Conservation (phyloP, 108 stramenopile species). For the Cylindrotheca fusiformis region DNA sequence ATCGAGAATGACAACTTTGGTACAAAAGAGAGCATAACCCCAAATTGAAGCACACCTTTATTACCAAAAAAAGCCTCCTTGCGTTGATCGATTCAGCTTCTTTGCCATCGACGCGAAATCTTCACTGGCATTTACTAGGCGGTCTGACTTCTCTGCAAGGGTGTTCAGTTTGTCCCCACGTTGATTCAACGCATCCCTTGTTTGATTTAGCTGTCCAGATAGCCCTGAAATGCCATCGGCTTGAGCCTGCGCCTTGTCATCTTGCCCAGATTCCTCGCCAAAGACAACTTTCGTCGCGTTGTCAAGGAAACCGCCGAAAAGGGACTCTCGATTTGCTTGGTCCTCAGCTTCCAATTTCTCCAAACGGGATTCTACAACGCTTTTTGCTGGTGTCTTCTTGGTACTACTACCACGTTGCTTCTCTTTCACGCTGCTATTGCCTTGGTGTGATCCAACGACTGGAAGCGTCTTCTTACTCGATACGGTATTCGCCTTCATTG, state of each 20-base stretch:
- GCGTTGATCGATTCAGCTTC: conserved; percentile 53
- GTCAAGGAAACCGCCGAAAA: conserved; percentile 47
- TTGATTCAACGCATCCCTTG: conserved; percentile 66
- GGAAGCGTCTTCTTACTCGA: conserved; percentile 13
- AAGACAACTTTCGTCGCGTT: conserved; percentile 35
- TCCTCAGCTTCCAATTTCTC: conserved; percentile 32
- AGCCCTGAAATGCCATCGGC: conserved; percentile 27
- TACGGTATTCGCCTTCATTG: conserved; percentile 15
- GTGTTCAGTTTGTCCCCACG: conserved; percentile 70
- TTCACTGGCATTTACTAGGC: conserved; percentile 60
- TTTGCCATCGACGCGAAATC: conserved; percentile 88
- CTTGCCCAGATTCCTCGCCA: conserved; percentile 37
- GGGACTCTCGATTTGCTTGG: conserved; percentile 38
- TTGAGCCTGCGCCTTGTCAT: conserved; percentile 21
- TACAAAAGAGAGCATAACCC: too few species aligned
- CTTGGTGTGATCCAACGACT: too few species aligned
- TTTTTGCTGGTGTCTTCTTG: neutral
- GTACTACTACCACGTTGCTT: neutral
- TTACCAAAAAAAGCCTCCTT: conserved; percentile 50
- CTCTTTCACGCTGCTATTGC: neutral
- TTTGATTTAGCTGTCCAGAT: conserved; percentile 34
- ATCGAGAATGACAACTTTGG: too few species aligned
- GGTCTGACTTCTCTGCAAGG: conserved; percentile 72
- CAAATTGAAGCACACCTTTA: too few species aligned
- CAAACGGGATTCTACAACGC: conserved; percentile 10